Conservation (phyloP, 768 basidiomycete species). For the Pleurotus cornucopiae region DNA sequence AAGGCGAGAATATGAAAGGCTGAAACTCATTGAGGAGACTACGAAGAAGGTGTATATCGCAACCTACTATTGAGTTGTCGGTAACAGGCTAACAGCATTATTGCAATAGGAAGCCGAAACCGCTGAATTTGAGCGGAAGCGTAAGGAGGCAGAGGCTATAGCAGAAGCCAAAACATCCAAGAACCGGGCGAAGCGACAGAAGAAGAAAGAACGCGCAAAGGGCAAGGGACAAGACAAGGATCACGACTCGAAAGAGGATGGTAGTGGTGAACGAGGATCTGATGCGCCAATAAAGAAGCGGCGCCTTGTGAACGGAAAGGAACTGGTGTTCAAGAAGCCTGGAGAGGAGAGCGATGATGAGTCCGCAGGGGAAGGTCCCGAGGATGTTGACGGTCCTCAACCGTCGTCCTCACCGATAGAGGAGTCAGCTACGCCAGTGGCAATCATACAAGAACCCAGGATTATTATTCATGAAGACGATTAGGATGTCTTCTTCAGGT, state of each 20-base stretch:
- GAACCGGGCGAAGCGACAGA: constrained; percentile 90
- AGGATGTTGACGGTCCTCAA: constrained; percentile 7
- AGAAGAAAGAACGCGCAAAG: constrained; percentile 79
- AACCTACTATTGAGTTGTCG: no score
- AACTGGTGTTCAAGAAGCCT: constrained; percentile 49
- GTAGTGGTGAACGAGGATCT: constrained; percentile 18
- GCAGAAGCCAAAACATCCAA: constrained; percentile 91
- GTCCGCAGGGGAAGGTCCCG: constrained; percentile 15
- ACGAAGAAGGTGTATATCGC: constrained; percentile 57
- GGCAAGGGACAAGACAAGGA: constrained; percentile 27
- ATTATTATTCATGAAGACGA: constrained; percentile 53
- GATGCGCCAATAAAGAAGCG: constrained; percentile 70
- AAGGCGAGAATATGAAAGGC: constrained; percentile 90
- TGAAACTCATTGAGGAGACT: constrained; percentile 87
- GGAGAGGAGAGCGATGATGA: constrained; percentile 35
- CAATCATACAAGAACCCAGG: constrained; percentile 28
- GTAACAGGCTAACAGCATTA: no score
- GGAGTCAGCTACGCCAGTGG: neutral
- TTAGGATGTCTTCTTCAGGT: constrained; percentile 12
- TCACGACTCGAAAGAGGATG: constrained; percentile 18
- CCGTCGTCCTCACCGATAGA: neutral
- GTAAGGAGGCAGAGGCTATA: constrained; percentile 61
- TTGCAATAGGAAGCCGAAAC: constrained; percentile 58
- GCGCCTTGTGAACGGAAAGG: constrained; percentile 74
- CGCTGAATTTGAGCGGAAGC: constrained; percentile 72